phyloP scores from a whole-genome alignment of 768 basidiomycete genomes.

The Russula brevipes region DNA sequence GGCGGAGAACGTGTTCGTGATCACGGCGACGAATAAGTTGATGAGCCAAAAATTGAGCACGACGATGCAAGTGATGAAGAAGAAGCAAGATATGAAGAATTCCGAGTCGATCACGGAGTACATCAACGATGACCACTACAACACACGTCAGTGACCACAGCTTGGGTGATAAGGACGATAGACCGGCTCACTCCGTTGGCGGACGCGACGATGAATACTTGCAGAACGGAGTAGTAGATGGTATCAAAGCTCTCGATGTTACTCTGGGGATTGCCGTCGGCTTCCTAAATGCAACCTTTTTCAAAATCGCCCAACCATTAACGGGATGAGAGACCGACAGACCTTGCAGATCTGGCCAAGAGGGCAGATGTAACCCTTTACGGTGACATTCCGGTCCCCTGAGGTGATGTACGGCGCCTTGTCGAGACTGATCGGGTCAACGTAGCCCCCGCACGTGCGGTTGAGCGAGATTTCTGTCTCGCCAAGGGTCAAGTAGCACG shows the following conservation, averaged over 20 bases:
- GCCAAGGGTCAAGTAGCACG: conserved; percentile 55
- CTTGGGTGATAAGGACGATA: neutral
- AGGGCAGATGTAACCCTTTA: conserved; percentile 90
- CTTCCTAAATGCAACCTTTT: conserved; percentile 41
- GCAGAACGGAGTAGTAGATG: conserved; percentile 72
- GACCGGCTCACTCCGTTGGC: conserved; percentile 58
- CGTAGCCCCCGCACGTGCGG: conserved; percentile 77
- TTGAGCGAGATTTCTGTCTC: conserved; percentile 43
- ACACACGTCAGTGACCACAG: conserved; percentile 9
- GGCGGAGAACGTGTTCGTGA: conserved; percentile 86
- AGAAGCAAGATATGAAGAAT: conserved; percentile 80
- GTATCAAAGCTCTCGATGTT: conserved; percentile 84
- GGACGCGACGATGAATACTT: conserved; percentile 79
- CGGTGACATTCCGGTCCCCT: conserved; percentile 35
- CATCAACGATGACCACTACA: conserved; percentile 77
- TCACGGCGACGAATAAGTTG: conserved; percentile 93
- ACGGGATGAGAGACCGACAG: conserved; percentile 13
- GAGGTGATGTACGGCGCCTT: conserved; percentile 39
- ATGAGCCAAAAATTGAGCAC: conserved; percentile 93
- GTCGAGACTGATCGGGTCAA: conserved; percentile 54
- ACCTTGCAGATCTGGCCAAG: conserved; percentile 80
- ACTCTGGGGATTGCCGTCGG: conserved; percentile 53
- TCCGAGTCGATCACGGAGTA: conserved; percentile 87
- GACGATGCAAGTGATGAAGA: conserved; percentile 79
- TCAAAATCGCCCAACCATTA: neutral